Evolutionary conservation across 345 rosid genomes (phyloP).

Genomic region (Rhodomyrtus tomentosa): DNA sequence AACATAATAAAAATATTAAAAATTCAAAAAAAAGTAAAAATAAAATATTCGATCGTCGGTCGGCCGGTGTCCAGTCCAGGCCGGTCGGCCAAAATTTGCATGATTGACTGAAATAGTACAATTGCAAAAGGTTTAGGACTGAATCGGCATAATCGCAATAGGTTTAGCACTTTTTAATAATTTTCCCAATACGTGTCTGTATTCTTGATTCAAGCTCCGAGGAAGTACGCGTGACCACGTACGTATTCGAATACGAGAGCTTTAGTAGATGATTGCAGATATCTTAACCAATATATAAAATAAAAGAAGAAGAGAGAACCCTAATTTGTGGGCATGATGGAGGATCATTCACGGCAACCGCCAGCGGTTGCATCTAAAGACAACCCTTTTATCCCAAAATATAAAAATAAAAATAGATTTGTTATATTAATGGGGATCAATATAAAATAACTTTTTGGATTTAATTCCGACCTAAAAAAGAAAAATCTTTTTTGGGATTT

Average conservation of each 20-base stretch:
- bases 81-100: too few species aligned
- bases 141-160: too few species aligned
- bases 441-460: not conserved
- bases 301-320: not conserved
- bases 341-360: not conserved
- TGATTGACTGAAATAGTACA: too few species aligned
- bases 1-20: too few species aligned
- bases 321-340: not conserved
- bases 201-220: not conserved
- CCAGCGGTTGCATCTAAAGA: not conserved
- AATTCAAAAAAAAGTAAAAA: too few species aligned
- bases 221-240: not conserved
- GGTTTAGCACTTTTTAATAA: too few species aligned
- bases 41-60: too few species aligned
- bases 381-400: not conserved
- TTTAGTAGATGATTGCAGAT: not conserved
- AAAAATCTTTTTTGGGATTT: not conserved
- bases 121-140: too few species aligned
- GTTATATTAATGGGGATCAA: not conserved
- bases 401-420: not conserved
- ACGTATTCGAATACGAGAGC: not conserved
- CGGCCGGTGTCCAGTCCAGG: too few species aligned
- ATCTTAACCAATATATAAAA: not conserved
- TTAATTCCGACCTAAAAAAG: too few species aligned
- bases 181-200: not conserved